These are phyloP conservation scores for Sugiyamaella valdiviana DNA, from an alignment of 805 yeast species.

Conservation along the genomic window DNA sequence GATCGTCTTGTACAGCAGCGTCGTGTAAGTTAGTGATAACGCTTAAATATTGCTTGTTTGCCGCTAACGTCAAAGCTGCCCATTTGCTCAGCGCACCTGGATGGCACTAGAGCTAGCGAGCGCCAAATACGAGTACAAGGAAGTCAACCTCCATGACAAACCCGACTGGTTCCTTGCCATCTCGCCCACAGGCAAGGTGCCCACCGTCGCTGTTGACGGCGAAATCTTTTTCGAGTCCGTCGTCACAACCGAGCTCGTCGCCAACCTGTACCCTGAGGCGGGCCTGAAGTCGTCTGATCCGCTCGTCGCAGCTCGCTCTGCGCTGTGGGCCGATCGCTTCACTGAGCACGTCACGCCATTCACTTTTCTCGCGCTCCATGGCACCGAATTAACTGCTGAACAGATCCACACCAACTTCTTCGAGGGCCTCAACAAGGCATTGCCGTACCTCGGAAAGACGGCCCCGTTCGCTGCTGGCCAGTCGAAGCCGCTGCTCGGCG, in stretches of 20 bases:
- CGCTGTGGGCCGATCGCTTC: conserved; percentile 23
- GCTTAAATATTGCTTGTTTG: no score
- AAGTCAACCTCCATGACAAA: conserved; percentile 26
- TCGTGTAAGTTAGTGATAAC: no score
- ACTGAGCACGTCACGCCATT: conserved; percentile 10
- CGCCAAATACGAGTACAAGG: conserved; percentile 24
- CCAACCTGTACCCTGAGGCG: conserved; percentile 25
- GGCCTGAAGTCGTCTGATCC: conserved; percentile 15
- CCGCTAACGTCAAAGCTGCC: no score
- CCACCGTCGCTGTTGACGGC: conserved; percentile 24
- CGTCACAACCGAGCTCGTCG: conserved; percentile 24
- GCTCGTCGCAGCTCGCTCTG: conserved; percentile 18
- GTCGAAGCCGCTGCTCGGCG: conserved; percentile 20
- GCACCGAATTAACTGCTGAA: conserved; percentile 1
- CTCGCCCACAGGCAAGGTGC: conserved; percentile 28
- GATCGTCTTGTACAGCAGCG: no score
- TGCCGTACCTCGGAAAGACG: conserved; percentile 14
- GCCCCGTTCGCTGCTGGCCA: conserved; percentile 15
- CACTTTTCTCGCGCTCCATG: conserved; percentile 7
- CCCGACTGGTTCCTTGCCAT: conserved; percentile 27
- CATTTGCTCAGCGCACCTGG: conserved; percentile 30
- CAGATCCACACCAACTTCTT: conserved; percentile 10
- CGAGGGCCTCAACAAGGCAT: conserved; percentile 17
- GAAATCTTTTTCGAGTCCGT: conserved; percentile 23
- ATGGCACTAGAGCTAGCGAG: conserved; percentile 24